Evolutionary conservation across 2,329 filamentous ascomycete species (phyloP), one percentile per base, ranked within the genome.

Genomic region (Calonectria hawksworthii): DNA sequence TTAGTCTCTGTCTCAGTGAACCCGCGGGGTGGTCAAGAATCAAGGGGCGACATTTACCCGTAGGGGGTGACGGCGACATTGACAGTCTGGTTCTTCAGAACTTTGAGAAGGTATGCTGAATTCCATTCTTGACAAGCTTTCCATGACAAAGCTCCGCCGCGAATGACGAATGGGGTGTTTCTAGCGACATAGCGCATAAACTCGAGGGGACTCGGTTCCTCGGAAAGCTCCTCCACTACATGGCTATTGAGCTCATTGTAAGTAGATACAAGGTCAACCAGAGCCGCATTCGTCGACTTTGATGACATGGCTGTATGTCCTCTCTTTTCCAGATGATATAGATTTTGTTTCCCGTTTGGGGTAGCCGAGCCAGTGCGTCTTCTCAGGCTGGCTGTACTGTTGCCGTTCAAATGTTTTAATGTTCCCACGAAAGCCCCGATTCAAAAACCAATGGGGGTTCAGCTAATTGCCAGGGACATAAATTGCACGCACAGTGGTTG

Each of bases 41-140:
- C 44, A 30, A 73, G 14, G 30, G 14, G 23, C n/a, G 34, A 21
- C 59, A 78, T 88, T 78, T 86, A 93, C 90, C 94, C 94, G 56
- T 87, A 83, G 1, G 94, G 94, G n/a, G 95, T 97, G 41, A 95
- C 89, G 28, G 94, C 94, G 72, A 96, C 94, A 78, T 94, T 95
- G 67, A 97, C 93, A 1, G 84, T 84, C 68, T 90, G 87, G 4
- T 88, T 88, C 8, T 84, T 84, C 79, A 97, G 88, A 0, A 86
- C 85, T 3, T 87, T 78, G 36, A 87, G 87, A 5, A 97, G 86
- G 80, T 92, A 94, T 1, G 85, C 81, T 2, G 89, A 88, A 74
- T 90, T 89, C 95, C 95, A 97, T 66, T 85, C 87, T 70, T 85
- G 86, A 4, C 88, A 87, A 0, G 94, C 94, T 50, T 86, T 85